phyloP scores from a whole-genome alignment of 2,329 filamentous ascomycete species.

The Thelonectria blattea region DNA sequence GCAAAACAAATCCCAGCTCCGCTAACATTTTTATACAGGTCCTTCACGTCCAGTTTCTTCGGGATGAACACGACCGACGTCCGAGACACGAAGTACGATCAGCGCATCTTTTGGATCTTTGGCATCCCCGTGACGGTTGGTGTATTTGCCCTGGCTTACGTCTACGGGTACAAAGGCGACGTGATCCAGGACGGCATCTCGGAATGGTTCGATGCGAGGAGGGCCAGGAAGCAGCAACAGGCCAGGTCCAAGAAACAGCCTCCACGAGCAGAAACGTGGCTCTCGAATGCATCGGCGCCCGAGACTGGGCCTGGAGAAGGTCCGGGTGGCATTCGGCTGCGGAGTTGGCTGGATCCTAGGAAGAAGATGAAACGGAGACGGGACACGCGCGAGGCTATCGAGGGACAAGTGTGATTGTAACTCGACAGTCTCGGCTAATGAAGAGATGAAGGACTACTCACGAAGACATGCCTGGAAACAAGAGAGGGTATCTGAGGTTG shows the following conservation, averaged over 20 bases:
- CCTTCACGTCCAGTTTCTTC: conserved; percentile 3
- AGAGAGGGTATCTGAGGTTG: too few relatives aligned
- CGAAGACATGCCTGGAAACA: too few relatives aligned
- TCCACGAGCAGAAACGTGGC: neutral
- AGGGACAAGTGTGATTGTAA: too few relatives aligned
- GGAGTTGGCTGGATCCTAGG: too few relatives aligned
- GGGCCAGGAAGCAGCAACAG: neutral
- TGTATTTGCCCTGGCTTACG: neutral
- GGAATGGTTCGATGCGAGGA: neutral
- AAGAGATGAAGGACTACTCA: too few relatives aligned
- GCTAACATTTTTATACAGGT: neutral
- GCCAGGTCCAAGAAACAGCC: neutral
- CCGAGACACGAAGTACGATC: neutral
- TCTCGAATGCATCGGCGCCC: too few relatives aligned
- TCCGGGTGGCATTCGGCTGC: too few relatives aligned
- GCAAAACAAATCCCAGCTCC: neutral
- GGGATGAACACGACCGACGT: conserved; percentile 3
- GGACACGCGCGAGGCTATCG: too few relatives aligned
- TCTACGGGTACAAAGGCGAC: conserved; percentile 6
- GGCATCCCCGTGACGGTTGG: neutral
- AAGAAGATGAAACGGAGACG: too few relatives aligned
- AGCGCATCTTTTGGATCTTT: neutral
- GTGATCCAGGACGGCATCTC: neutral
- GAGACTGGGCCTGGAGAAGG: too few relatives aligned
- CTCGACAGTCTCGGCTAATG: too few relatives aligned